A percentile compares a stretch with the other conserved stretches of the same genome.
Conservation (phyloP, 495 filamentous ascomycete species). For the Annulohypoxylon stygium region DNA sequence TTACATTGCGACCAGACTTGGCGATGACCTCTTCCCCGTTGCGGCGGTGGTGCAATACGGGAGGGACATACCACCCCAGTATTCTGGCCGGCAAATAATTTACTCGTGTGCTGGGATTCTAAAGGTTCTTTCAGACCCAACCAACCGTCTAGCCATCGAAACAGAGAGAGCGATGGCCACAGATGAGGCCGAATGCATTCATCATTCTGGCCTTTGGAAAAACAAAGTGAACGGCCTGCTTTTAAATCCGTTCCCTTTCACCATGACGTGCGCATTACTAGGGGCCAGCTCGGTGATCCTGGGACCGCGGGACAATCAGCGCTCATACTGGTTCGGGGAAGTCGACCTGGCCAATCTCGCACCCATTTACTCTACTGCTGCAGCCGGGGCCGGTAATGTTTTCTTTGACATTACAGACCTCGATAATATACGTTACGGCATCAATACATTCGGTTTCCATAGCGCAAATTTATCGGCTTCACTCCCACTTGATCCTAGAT, state of each 20-base stretch:
- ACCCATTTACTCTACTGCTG: neutral
- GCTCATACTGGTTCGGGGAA: neutral
- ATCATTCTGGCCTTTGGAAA: neutral
- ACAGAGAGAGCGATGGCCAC: neutral
- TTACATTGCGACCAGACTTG: too few relatives aligned
- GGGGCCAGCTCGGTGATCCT: neutral
- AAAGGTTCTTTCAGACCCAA: neutral
- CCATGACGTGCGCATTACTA: neutral
- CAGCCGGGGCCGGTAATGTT: neutral
- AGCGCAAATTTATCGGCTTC: too few relatives aligned
- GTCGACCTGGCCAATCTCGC: neutral
- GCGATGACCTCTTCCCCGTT: too few relatives aligned
- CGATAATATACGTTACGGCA: neutral
- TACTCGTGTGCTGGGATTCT: neutral
- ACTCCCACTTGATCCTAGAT: too few relatives aligned
- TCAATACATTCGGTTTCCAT: neutral
- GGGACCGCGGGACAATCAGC: neutral
- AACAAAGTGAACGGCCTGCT: neutral
- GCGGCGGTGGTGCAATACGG: too few relatives aligned
- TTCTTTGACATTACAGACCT: neutral
- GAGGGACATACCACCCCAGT: too few relatives aligned
- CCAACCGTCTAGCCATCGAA: neutral
- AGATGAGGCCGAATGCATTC: neutral
- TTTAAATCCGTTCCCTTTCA: neutral
- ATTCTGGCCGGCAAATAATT: neutral